Percentiles rank a stretch among this genome's conserved stretches.
These are phyloP conservation scores for Pichia sporocuriosa DNA, from an alignment of 805 yeast species.

Conservation along the genomic window DNA sequence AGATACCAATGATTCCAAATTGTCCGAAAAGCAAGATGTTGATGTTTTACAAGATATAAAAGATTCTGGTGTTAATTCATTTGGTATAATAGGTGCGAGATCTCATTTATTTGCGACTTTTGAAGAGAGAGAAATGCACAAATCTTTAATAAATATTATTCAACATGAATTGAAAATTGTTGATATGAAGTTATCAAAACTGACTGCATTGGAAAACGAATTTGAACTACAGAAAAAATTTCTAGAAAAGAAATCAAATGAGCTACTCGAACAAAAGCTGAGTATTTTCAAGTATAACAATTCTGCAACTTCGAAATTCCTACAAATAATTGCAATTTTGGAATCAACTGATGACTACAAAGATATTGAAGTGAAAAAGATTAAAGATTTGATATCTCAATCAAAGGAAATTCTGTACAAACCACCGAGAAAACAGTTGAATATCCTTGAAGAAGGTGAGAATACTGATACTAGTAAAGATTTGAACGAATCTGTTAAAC, in stretches of 20 bases:
- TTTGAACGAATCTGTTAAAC: constrained; percentile 33
- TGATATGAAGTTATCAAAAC: constrained; percentile 53
- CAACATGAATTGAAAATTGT: constrained; percentile 58
- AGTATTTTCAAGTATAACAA: constrained; percentile 57
- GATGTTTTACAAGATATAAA: constrained; percentile 31
- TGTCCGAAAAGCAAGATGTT: neutral
- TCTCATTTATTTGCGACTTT: constrained; percentile 72
- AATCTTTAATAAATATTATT: constrained; percentile 47
- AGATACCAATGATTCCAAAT: constrained; percentile 17
- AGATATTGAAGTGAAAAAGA: constrained; percentile 13
- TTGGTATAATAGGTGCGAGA: constrained; percentile 73
- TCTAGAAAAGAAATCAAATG: constrained; percentile 58
- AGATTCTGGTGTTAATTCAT: constrained; percentile 61
- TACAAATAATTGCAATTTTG: constrained; percentile 30
- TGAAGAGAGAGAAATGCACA: constrained; percentile 74
- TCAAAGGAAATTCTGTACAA: constrained; percentile 24
- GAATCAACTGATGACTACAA: constrained; percentile 9
- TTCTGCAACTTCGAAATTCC: constrained; percentile 41
- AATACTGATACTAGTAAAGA: constrained; percentile 23
- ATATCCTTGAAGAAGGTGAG: constrained; percentile 25
- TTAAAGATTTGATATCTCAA: constrained; percentile 22
- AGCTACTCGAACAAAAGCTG: constrained; percentile 56
- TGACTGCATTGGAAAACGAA: constrained; percentile 57
- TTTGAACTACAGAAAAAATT: constrained; percentile 58
- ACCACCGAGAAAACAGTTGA: constrained; percentile 29